phyloP scores from a whole-genome alignment of 179 eudicot genomes.

The Amaranthus tricolor region DNA sequence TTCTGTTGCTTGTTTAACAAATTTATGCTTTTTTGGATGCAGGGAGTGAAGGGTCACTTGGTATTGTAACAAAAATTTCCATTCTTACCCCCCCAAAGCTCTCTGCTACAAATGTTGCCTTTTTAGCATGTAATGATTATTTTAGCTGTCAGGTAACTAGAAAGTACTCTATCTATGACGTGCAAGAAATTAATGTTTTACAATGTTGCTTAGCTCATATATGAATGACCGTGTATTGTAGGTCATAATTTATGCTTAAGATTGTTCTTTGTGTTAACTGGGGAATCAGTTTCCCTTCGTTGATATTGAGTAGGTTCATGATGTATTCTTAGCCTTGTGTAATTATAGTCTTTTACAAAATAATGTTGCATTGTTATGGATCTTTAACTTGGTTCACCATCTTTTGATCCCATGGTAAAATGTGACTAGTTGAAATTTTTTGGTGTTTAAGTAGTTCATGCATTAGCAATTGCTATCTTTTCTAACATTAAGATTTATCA shows the following conservation, averaged over 20 bases:
- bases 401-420: background rate
- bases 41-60: constrained; percentile 99
- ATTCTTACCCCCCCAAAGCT: constrained; percentile 88
- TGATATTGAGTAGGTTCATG: background rate
- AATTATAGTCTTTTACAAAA: background rate
- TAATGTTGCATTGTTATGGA: background rate
- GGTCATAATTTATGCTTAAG: background rate
- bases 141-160: constrained; percentile 84
- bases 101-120: constrained; percentile 80
- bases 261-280: background rate
- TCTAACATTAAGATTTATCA: background rate
- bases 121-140: constrained; percentile 92
- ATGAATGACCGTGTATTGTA: background rate
- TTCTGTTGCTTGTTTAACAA: background rate
- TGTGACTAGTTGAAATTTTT: background rate
- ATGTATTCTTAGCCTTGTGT: background rate
- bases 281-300: background rate
- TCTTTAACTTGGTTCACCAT: background rate
- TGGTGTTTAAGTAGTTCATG: background rate
- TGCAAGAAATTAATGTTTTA: background rate
- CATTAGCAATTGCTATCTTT: background rate
- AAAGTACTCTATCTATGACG: background rate
- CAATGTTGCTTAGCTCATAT: background rate
- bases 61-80: constrained; percentile 86
- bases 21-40: constrained; percentile 21